phyloP scores from a whole-genome alignment of 139 green algal species.

The Chlorella sp. region DNA sequence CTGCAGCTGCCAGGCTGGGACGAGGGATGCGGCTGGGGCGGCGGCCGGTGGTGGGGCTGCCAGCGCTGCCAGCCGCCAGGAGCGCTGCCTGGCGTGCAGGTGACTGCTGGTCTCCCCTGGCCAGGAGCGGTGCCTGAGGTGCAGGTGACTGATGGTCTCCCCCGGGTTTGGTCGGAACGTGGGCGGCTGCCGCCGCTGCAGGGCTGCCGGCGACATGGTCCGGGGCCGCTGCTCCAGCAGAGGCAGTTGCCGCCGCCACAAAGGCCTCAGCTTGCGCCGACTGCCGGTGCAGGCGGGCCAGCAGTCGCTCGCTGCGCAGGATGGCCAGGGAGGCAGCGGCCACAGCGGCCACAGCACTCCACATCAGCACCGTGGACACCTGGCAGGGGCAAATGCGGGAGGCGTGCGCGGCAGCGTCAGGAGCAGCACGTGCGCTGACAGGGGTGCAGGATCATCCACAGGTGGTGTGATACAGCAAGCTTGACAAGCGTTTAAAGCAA shows the following conservation, averaged over 20 bases:
- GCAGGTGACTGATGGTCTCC: not conserved
- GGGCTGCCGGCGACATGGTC: not conserved
- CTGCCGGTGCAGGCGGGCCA: slow-evolving; percentile 10
- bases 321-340: not conserved
- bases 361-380: not conserved
- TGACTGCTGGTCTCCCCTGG: not conserved
- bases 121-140: not conserved
- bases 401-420: not conserved
- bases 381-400: not conserved
- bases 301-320: slow-evolving; percentile 9
- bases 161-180: too few relatives aligned
- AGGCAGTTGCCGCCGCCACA: too few relatives aligned
- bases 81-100: not conserved
- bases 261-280: not conserved
- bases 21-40: not conserved
- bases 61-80: not conserved
- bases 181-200: not conserved
- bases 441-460: not conserved
- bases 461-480: too few relatives aligned
- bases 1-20: not conserved
- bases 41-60: not conserved
- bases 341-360: not conserved
- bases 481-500: too few relatives aligned
- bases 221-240: not conserved
- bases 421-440: not conserved